Evolutionary conservation across 352 stramenopile genomes (phyloP).

Genomic region (Phytophthora pluvialis): DNA sequence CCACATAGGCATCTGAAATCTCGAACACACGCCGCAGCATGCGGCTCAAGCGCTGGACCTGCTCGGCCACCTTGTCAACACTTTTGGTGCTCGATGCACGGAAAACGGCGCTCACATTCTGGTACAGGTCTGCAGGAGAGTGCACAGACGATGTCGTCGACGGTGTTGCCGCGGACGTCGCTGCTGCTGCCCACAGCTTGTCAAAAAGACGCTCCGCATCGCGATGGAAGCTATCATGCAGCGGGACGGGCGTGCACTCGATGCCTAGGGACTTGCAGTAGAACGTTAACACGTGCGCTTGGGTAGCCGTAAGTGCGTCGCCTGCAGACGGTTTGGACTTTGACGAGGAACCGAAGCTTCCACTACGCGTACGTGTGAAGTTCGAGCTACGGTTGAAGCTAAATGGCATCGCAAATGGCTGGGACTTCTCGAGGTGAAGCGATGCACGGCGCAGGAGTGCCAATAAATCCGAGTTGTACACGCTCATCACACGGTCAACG

Average conservation of each 20-base stretch:
- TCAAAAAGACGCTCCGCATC: conserved; percentile 87
- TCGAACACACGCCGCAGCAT: conserved; percentile 80
- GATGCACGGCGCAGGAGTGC: conserved; percentile 63
- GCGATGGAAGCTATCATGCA: conserved; percentile 80
- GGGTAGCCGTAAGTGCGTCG: conserved; percentile 60
- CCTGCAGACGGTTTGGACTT: conserved; percentile 36
- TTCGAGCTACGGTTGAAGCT: conserved; percentile 35
- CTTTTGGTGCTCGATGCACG: conserved; percentile 30
- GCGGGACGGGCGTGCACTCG: conserved; percentile 66
- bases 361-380: conserved; percentile 33
- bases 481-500: conserved; percentile 71
- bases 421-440: conserved; percentile 69
- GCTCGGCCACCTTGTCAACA: conserved; percentile 47
- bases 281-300: conserved; percentile 79
- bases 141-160: conserved; percentile 32
- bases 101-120: conserved; percentile 48
- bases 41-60: conserved; percentile 73
- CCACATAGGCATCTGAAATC: conserved; percentile 88
- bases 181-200: conserved; percentile 65
- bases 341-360: conserved; percentile 34
- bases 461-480: conserved; percentile 78
- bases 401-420: conserved; percentile 68
- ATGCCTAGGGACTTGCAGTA: conserved; percentile 84
- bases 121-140: conserved; percentile 40
- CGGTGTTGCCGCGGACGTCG: conserved; percentile 24